phyloP scores from a whole-genome alignment of 2,329 filamentous ascomycete genomes.

The Phaeosphaeria sp. region DNA sequence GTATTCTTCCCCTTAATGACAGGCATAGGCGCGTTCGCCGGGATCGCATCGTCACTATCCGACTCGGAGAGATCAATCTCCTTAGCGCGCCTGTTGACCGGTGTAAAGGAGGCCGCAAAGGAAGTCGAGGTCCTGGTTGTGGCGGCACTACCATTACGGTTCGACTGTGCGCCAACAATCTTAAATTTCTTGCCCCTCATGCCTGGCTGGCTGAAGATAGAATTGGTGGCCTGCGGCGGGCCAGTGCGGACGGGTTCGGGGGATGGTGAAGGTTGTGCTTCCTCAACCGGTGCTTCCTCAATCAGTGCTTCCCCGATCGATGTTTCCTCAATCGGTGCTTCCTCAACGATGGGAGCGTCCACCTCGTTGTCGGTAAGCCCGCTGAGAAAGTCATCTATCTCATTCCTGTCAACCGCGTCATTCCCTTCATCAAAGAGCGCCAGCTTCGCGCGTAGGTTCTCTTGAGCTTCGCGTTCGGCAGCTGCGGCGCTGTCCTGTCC shows the following conservation, averaged over 20 bases:
- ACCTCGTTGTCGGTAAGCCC: constrained; percentile 30
- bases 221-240: constrained; percentile 30
- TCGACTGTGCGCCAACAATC: constrained; percentile 34
- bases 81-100: constrained; percentile 20
- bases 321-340: neutral
- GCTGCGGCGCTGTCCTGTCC: constrained; percentile 24
- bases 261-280: constrained; percentile 11
- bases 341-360: neutral
- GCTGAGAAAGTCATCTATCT: constrained; percentile 37
- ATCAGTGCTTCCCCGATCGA: neutral
- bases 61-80: constrained; percentile 32
- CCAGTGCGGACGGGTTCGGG: constrained; percentile 13
- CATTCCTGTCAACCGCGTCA: constrained; percentile 26
- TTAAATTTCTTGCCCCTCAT: constrained; percentile 47
- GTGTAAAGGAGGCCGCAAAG: constrained; percentile 22
- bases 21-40: constrained; percentile 31
- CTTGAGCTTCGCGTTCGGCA: constrained; percentile 39
- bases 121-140: constrained; percentile 20
- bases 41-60: constrained; percentile 43
- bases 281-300: neutral
- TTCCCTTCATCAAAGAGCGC: constrained; percentile 41
- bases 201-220: constrained; percentile 34
- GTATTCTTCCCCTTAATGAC: constrained; percentile 28
- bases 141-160: constrained; percentile 21
- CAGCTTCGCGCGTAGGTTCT: constrained; percentile 45